Conservation (phyloP, 176 grass and related monocot genomes). For the Hordeum marinum region DNA sequence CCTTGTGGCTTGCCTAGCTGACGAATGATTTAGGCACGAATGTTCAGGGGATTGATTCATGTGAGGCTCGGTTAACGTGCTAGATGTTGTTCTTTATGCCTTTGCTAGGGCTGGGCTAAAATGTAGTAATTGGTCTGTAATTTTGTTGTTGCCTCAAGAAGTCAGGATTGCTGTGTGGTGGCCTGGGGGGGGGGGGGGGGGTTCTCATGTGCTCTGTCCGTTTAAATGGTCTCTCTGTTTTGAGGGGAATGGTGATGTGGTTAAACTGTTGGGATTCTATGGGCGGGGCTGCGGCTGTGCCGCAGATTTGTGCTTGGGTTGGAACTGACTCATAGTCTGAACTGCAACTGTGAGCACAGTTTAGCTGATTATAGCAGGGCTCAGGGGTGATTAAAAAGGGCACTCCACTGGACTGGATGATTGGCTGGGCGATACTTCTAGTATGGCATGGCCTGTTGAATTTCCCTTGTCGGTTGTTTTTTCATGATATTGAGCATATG, state of each 20-base stretch:
- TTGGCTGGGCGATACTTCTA: background rate
- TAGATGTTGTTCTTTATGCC: background rate
- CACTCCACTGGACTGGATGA: background rate
- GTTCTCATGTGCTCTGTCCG: background rate
- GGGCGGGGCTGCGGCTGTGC: background rate
- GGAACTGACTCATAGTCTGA: background rate
- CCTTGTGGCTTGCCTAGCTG: background rate
- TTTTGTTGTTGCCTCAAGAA: background rate
- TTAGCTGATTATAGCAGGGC: slow-evolving; percentile 3
- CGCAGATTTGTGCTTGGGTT: background rate
- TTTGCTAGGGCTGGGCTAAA: background rate
- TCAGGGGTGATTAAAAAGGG: background rate
- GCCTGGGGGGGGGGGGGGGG: no score
- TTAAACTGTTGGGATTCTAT: background rate
- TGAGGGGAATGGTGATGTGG: background rate
- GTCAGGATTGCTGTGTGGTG: background rate
- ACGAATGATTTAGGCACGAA: background rate
- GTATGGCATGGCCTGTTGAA: background rate
- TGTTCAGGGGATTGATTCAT: background rate
- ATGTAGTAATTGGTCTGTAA: background rate
- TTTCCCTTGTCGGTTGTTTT: background rate
- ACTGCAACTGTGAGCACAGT: background rate
- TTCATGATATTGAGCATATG: background rate
- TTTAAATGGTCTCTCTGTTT: background rate
- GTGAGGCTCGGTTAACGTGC: background rate